A percentile compares a stretch with the other conserved stretches of the same genome.
Evolutionary conservation across 202 grass and related monocot species (phyloP).

Genomic region (Bolboschoenoplectus hybrid): DNA sequence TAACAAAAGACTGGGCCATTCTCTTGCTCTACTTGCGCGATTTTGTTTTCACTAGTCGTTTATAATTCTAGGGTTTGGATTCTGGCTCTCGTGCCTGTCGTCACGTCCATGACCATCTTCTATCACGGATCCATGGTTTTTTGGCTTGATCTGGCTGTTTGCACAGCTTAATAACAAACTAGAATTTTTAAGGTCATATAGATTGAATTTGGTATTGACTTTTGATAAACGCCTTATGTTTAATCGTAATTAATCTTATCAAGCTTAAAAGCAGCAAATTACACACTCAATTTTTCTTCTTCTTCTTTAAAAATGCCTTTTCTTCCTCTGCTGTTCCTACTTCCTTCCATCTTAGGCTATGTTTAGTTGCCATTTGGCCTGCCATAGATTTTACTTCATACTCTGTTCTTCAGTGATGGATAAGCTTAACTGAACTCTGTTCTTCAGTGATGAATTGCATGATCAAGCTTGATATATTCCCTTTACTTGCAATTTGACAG

Average conservation of each 20-base stretch:
- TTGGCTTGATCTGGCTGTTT: conserved; percentile 19
- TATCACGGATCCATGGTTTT: conserved; percentile 25
- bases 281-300: conserved; percentile 15
- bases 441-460: neutral
- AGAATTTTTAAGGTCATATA: neutral
- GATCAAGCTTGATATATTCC: neutral
- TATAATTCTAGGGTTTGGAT: conserved; percentile 36
- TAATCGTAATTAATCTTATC: conserved; percentile 22
- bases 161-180: conserved; percentile 21
- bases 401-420: conserved; percentile 16
- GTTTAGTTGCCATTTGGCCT: neutral
- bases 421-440: conserved; percentile 9
- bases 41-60: conserved; percentile 22
- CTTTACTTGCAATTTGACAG: conserved; percentile 27
- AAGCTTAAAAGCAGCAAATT: conserved; percentile 20
- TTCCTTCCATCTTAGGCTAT: neutral
- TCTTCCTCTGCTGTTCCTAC: neutral
- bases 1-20: conserved; percentile 10
- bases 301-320: neutral
- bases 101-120: neutral
- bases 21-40: neutral
- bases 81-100: conserved; percentile 1
- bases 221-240: conserved; percentile 22
- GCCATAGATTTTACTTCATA: neutral
- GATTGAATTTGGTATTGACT: conserved; percentile 33